Conservation (phyloP, 306 rosid species). For the Astragalus membranaceus region DNA sequence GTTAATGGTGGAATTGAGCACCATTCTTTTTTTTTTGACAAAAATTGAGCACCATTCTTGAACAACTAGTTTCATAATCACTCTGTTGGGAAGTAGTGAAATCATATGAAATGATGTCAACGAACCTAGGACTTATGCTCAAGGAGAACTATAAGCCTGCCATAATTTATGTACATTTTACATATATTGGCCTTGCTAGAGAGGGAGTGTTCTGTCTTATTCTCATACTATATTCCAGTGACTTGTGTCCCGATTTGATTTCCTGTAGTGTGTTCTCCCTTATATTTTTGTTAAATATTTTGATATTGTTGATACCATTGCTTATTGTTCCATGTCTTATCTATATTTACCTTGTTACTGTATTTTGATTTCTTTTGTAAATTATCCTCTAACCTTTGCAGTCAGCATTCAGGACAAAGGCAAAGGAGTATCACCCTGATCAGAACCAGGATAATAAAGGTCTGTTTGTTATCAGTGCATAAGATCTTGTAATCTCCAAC, state of each 20-base stretch:
- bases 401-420: constrained; percentile 90
- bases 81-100: background rate
- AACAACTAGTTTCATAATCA: background rate
- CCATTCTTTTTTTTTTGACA: too few species aligned
- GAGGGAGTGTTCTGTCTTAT: background rate
- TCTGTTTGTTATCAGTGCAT: constrained; percentile 15
- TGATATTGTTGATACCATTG: background rate
- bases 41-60: constrained; percentile 17
- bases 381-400: constrained; percentile 25
- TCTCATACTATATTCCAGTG: background rate
- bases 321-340: background rate
- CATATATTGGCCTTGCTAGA: background rate
- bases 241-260: constrained; percentile 4
- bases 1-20: background rate
- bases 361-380: background rate
- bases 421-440: constrained; percentile 92
- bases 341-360: background rate
- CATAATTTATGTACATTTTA: background rate
- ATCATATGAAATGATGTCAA: background rate
- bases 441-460: constrained; percentile 91
- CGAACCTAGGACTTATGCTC: background rate
- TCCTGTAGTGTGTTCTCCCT: background rate
- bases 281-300: background rate
- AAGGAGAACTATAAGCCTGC: background rate
- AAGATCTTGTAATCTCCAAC: background rate